phyloP scores from a whole-genome alignment of 257 asterid species.

The Primulina tabacum region DNA sequence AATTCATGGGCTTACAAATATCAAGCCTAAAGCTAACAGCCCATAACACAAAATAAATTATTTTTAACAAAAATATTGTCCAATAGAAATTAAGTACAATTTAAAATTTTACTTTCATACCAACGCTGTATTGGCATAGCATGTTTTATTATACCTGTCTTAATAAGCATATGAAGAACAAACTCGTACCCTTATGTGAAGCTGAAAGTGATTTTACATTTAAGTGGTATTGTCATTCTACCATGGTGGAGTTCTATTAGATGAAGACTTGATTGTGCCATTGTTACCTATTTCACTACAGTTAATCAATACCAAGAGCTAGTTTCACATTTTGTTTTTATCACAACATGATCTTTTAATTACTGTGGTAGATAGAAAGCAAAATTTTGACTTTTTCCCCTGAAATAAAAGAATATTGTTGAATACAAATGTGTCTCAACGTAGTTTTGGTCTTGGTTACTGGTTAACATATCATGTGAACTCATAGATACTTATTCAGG shows the following conservation, averaged over 20 bases:
- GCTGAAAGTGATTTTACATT: neutral
- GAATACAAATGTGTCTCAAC: constrained; percentile 14
- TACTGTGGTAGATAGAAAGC: constrained; percentile 3
- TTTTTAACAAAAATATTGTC: too few species aligned
- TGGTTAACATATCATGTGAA: constrained; percentile 15
- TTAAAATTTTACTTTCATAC: neutral
- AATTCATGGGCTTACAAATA: neutral
- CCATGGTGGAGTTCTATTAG: neutral
- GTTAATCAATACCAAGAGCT: constrained; percentile 12
- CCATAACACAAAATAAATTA: neutral
- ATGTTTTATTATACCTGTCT: neutral
- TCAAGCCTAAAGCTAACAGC: neutral
- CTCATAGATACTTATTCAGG: constrained; percentile 14
- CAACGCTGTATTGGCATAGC: neutral
- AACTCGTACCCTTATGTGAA: too few species aligned
- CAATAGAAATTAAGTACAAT: neutral
- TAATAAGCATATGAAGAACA: too few species aligned
- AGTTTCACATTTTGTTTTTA: constrained; percentile 10
- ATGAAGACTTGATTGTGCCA: neutral
- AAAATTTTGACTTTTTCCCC: neutral
- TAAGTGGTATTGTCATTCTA: neutral
- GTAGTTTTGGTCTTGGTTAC: constrained; percentile 8
- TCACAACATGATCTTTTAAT: constrained; percentile 4
- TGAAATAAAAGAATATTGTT: neutral
- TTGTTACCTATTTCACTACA: neutral